Evolutionary conservation across 371 early-diverging fungal genomes (phyloP).

Genomic region (Saksenaea oblongispora): DNA sequence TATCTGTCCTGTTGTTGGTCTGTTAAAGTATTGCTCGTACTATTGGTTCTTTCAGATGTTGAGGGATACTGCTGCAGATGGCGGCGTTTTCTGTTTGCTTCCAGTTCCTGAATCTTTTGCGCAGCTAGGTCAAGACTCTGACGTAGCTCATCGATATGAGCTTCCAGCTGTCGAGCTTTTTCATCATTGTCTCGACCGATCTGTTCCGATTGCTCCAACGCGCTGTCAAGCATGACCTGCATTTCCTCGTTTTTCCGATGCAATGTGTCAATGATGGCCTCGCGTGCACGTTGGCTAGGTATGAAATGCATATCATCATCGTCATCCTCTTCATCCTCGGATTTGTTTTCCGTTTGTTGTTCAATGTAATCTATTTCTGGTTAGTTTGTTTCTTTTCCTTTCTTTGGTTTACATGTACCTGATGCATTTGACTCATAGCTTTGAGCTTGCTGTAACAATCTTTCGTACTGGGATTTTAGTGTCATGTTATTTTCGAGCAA

Average conservation of each 20-base stretch:
- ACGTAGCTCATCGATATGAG: slow-evolving; percentile 11
- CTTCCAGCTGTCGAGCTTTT: slow-evolving; percentile 6
- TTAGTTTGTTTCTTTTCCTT: slow-evolving; percentile 3
- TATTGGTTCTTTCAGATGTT: not conserved
- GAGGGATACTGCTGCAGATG: slow-evolving; percentile 24
- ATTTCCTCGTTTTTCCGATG: slow-evolving; percentile 14
- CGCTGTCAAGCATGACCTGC: slow-evolving; percentile 9
- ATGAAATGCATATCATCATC: slow-evolving; percentile 13
- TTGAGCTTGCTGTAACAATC: slow-evolving; percentile 29
- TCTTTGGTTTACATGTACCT: not conserved
- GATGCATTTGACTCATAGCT: not conserved
- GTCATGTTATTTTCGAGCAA: slow-evolving; percentile 46
- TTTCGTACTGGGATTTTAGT: slow-evolving; percentile 47
- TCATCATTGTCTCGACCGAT: slow-evolving; percentile 6
- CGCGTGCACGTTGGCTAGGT: slow-evolving; percentile 13
- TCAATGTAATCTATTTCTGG: slow-evolving; percentile 5
- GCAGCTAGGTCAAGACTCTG: slow-evolving; percentile 23
- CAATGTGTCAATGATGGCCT: slow-evolving; percentile 22
- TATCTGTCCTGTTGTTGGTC: not conserved
- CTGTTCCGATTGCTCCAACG: slow-evolving; percentile 9
- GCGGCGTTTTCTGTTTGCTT: slow-evolving; percentile 20
- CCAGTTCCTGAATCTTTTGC: slow-evolving; percentile 26
- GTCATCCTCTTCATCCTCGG: not conserved
- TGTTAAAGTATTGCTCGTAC: not conserved
- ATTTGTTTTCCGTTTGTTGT: slow-evolving; percentile 1